A percentile compares a stretch with the other conserved stretches of the same genome.
These are phyloP conservation scores for Argentina anserina DNA, from an alignment of 306 rosid genomes.

Conservation along the genomic window DNA sequence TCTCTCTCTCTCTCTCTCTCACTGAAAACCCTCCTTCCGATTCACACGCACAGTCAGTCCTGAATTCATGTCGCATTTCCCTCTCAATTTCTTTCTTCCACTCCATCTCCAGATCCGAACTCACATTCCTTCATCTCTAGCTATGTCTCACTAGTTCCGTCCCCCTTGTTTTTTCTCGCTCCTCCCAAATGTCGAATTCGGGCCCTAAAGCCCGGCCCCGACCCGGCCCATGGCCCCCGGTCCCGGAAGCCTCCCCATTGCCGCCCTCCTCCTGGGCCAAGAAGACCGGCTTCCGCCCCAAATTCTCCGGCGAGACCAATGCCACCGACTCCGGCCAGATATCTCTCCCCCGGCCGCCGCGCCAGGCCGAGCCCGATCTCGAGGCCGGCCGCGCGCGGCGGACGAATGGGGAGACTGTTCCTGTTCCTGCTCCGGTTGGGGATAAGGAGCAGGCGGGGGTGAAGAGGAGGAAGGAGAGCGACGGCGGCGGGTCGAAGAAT, in stretches of 20 bases:
- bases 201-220: slow-evolving; percentile 61
- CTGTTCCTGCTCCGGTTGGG: slow-evolving; percentile 25
- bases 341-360: slow-evolving; percentile 36
- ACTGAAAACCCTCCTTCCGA: neutral
- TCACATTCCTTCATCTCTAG: neutral
- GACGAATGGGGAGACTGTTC: slow-evolving; percentile 40
- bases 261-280: slow-evolving; percentile 97
- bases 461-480: slow-evolving; percentile 72
- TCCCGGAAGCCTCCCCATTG: slow-evolving; percentile 44
- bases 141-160: slow-evolving; percentile 34
- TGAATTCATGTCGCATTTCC: neutral
- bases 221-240: slow-evolving; percentile 88
- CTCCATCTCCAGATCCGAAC: slow-evolving; percentile 46
- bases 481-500: slow-evolving; percentile 57
- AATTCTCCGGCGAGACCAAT: slow-evolving; percentile 90
- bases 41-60: too few species aligned
- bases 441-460: slow-evolving; percentile 35
- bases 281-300: slow-evolving; percentile 82
- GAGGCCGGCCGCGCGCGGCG: slow-evolving; percentile 54
- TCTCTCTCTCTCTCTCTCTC: neutral
- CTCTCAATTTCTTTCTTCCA: neutral
- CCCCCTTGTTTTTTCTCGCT: neutral
- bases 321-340: slow-evolving; percentile 61
- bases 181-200: slow-evolving; percentile 48
- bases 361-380: slow-evolving; percentile 46